Conservation (phyloP, 1,284 basidiomycete genomes). For the Leccinum subrobustum region DNA sequence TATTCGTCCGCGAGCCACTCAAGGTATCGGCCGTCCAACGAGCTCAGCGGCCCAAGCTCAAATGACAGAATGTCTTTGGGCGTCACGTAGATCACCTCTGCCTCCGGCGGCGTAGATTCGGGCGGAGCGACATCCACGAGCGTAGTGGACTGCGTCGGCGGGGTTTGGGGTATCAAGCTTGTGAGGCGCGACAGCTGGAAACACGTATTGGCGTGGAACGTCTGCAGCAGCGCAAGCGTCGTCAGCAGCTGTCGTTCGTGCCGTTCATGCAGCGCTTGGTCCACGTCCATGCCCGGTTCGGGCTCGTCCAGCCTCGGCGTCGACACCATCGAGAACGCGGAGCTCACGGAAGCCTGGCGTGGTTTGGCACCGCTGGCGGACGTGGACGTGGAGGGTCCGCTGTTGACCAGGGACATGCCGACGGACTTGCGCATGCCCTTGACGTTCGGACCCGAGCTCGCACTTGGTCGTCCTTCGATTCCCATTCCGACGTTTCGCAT, state of each 20-base stretch:
- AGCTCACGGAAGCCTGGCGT: slow-evolving; percentile 33
- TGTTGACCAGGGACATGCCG: slow-evolving; percentile 39
- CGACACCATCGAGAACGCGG: slow-evolving; percentile 19
- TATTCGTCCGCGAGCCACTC: slow-evolving; percentile 74
- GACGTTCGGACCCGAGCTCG: slow-evolving; percentile 27
- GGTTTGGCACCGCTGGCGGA: slow-evolving; percentile 27
- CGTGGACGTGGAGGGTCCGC: slow-evolving; percentile 33
- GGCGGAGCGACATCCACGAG: slow-evolving; percentile 1
- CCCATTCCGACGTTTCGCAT: slow-evolving; percentile 64
- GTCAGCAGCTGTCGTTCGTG: slow-evolving; percentile 52
- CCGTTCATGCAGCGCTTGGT: slow-evolving; percentile 27
- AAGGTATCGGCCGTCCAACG: slow-evolving; percentile 63
- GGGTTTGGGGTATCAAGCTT: slow-evolving; percentile 40
- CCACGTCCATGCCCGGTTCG: slow-evolving; percentile 5
- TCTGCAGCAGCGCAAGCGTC: slow-evolving; percentile 66
- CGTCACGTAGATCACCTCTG: slow-evolving; percentile 34
- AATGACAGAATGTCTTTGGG: slow-evolving; percentile 65
- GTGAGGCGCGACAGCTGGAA: slow-evolving; percentile 64
- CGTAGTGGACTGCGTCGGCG: slow-evolving; percentile 3
- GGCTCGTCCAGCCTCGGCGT: slow-evolving; percentile 18
- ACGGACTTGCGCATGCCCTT: slow-evolving; percentile 41
- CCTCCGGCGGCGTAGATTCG: slow-evolving; percentile 6
- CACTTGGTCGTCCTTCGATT: slow-evolving; percentile 59
- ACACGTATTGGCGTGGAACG: slow-evolving; percentile 68
- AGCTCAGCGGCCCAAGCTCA: slow-evolving; percentile 70